Evolutionary conservation across 2,329 filamentous ascomycete genomes (phyloP), one percentile per base, ranked within the genome.

Genomic region (Colletotrichum sp.): DNA sequence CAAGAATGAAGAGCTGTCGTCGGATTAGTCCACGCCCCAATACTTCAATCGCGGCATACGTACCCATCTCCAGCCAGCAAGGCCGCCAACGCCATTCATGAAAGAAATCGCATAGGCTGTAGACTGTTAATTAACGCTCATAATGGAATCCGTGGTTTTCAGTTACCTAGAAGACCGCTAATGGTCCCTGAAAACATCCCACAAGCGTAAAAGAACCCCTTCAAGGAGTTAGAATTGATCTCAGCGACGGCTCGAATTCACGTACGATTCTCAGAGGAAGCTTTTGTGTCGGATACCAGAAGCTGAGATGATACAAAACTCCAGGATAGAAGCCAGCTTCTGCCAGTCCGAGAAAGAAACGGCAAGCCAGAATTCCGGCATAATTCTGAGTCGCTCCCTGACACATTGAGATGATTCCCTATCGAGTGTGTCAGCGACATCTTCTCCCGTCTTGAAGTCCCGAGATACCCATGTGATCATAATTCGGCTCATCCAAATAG

Each of bases 251-350:
- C 59, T 18, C 7, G 8, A n/a, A 61, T n/a, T 3, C 16, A 48
- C 78, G 48, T 34, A 79, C 80, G 24, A 85, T 83, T 7, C 83
- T 77, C 2, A 84, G 78, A 4, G 83, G 77, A 9, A 83, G 79
- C 57, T 78, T 80, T 2, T 83, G 78, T 6, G 82, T 80, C 0
- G 82, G 81, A 72, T 83, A 84, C 83, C 83, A 84, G 72, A 84
- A 74, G 78, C 79, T 81, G 16, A 82, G 32, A 60, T 81, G 80
- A 52, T 81, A 81, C 75, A 81, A 66, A 0, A 82, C 80, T 7
- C 80, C 81, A 4, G 81, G 80, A 26, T 82, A 82, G n/a, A 82
- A 81, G 1, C 81, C 81, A 26, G 80, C 81, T 67, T 82, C 81
- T 5, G 81, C 79, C 7, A 80, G 75, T 1, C 81, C 80, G 2